Conservation (phyloP, 495 filamentous ascomycete species). For the Penicillium desertorum region DNA sequence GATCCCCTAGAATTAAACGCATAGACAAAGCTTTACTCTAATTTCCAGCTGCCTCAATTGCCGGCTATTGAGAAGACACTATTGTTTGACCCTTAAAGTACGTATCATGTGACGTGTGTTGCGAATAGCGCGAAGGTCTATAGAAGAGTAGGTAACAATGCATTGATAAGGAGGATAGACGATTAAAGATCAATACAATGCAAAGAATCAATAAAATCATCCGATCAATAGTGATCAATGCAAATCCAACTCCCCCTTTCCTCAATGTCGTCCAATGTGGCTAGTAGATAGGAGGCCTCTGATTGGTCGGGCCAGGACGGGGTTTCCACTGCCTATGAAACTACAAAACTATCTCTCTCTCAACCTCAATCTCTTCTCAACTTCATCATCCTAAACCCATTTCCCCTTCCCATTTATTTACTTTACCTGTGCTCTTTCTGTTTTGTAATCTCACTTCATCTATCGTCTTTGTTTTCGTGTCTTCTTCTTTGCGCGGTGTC, state of each 20-base stretch:
- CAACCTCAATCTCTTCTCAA: slow-evolving; percentile 24
- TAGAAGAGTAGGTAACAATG: not conserved
- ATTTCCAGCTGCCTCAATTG: not conserved
- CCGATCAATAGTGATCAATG: not conserved
- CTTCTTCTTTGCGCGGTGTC: slow-evolving; percentile 8
- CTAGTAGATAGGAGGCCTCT: slow-evolving; percentile 20
- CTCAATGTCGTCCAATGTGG: slow-evolving; percentile 26
- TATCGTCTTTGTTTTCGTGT: slow-evolving; percentile 1
- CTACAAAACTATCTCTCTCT: slow-evolving; percentile 27
- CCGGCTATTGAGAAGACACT: not conserved
- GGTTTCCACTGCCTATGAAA: slow-evolving; percentile 22
- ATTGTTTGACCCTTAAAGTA: slow-evolving; percentile 3
- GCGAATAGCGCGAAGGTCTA: not conserved
- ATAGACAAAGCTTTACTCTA: not conserved
- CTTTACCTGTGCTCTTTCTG: slow-evolving; percentile 18
- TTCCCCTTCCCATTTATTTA: slow-evolving; percentile 23
- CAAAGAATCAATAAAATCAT: not conserved
- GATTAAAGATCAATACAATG: not conserved
- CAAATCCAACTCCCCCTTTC: slow-evolving; percentile 16
- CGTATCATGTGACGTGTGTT: slow-evolving; percentile 11
- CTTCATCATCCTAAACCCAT: slow-evolving; percentile 5
- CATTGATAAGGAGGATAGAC: not conserved
- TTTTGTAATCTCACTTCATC: slow-evolving; percentile 4
- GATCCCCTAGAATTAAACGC: not conserved
- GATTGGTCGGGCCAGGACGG: slow-evolving; percentile 27